Conservation (phyloP, 345 rosid species). For the Pseudoturritis turrita region DNA sequence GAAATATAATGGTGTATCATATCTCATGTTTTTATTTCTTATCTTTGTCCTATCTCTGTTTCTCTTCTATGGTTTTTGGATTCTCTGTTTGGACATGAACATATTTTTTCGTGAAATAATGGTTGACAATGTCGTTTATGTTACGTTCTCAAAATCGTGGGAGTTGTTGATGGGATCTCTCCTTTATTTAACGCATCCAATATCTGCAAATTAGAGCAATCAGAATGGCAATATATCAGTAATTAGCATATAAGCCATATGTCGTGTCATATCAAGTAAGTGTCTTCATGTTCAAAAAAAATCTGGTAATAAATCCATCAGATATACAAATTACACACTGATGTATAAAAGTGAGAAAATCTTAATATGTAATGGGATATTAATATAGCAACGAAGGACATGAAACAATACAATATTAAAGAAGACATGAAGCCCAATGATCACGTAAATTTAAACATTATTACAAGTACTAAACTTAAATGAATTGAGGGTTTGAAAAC, state of each 20-base stretch:
- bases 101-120: no score
- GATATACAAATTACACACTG: neutral
- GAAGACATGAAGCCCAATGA: neutral
- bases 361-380: neutral
- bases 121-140: no score
- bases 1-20: no score
- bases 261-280: neutral
- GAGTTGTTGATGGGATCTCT: conserved; percentile 97
- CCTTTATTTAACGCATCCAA: conserved; percentile 98
- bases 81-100: no score
- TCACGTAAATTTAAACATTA: neutral
- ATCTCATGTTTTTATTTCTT: no score
- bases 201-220: conserved; percentile 51
- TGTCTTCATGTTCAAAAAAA: neutral
- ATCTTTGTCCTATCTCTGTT: no score
- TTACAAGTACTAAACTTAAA: neutral
- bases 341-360: neutral
- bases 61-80: no score
- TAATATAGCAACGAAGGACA: neutral
- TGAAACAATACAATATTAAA: neutral
- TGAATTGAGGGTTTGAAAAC: no score
- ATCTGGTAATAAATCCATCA: neutral
- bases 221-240: neutral
- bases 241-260: neutral
- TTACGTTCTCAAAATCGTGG: no score